Conservation (phyloP, 306 rosid genomes). For the Herpetospermum pedunculosum region DNA sequence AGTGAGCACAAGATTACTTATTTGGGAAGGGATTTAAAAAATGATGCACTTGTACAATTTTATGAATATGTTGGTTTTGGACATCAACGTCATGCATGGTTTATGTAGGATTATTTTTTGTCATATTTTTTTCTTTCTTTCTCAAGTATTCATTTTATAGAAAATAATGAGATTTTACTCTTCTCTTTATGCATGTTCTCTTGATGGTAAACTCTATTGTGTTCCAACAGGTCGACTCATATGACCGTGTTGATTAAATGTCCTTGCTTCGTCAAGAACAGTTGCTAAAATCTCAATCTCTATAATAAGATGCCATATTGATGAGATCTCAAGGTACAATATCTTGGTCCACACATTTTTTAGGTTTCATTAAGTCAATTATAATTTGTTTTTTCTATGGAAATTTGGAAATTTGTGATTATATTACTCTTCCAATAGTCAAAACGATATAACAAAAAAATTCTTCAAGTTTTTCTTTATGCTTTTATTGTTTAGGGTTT, state of each 20-base stretch:
- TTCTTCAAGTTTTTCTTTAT: constrained; percentile 10
- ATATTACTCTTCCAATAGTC: constrained; percentile 13
- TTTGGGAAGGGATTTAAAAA: constrained; percentile 61
- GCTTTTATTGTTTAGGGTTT: constrained; percentile 27
- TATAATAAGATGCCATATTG: constrained; percentile 72
- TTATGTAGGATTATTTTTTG: too few species aligned
- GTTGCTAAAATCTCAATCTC: constrained; percentile 71
- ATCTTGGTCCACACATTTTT: constrained; percentile 5
- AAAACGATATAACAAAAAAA: not conserved
- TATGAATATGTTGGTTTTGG: constrained; percentile 60
- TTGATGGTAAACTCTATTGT: constrained; percentile 2
- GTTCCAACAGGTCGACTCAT: constrained; percentile 48
- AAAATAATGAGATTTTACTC: constrained; percentile 8
- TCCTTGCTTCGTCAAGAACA: constrained; percentile 88
- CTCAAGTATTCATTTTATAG: not conserved
- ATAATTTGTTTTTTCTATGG: constrained; percentile 9
- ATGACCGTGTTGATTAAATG: constrained; percentile 82
- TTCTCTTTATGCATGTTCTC: not conserved
- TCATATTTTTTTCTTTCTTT: not conserved
- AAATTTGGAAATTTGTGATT: constrained; percentile 10
- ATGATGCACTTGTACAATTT: constrained; percentile 60
- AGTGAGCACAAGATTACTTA: constrained; percentile 71
- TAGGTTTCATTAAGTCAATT: constrained; percentile 10
- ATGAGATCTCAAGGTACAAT: constrained; percentile 75
- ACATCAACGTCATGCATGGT: constrained; percentile 78